These are phyloP conservation scores for Rosa lucieae DNA, from an alignment of 306 rosid species.

Conservation along the genomic window DNA sequence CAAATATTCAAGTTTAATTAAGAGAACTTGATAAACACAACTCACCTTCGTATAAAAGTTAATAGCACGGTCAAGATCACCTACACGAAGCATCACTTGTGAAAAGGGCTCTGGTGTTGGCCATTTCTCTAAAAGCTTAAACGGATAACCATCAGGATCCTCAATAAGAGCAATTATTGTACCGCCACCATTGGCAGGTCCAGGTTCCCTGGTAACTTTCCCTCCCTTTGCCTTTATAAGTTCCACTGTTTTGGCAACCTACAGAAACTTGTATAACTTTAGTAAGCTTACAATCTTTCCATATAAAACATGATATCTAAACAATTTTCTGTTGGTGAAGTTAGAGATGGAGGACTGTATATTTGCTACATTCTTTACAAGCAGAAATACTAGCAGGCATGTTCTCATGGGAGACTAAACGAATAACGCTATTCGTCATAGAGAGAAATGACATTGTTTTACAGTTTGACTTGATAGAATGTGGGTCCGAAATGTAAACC, in stretches of 20 bases:
- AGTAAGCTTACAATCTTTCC: neutral
- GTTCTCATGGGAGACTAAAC: neutral
- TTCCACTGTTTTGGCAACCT: conserved; percentile 69
- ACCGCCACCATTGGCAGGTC: conserved; percentile 54
- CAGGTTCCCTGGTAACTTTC: conserved; percentile 58
- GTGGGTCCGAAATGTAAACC: neutral
- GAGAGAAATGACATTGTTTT: neutral
- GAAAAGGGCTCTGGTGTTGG: conserved; percentile 73
- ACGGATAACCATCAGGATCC: conserved; percentile 78
- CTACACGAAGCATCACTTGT: conserved; percentile 83
- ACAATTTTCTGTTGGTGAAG: neutral
- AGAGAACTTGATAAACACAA: neutral
- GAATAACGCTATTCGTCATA: neutral
- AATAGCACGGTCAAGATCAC: conserved; percentile 73
- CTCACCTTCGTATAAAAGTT: conserved; percentile 68
- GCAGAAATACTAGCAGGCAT: neutral
- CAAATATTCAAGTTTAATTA: neutral
- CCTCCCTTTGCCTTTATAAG: conserved; percentile 74
- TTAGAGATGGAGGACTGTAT: neutral
- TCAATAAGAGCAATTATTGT: conserved; percentile 50
- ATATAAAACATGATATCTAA: neutral
- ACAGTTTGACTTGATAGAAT: neutral
- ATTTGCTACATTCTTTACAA: neutral
- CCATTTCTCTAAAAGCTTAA: conserved; percentile 68
- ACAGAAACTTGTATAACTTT: neutral